Evolutionary conservation across 495 filamentous ascomycete species (phyloP).

Genomic region (Penicillium diatomitis): DNA sequence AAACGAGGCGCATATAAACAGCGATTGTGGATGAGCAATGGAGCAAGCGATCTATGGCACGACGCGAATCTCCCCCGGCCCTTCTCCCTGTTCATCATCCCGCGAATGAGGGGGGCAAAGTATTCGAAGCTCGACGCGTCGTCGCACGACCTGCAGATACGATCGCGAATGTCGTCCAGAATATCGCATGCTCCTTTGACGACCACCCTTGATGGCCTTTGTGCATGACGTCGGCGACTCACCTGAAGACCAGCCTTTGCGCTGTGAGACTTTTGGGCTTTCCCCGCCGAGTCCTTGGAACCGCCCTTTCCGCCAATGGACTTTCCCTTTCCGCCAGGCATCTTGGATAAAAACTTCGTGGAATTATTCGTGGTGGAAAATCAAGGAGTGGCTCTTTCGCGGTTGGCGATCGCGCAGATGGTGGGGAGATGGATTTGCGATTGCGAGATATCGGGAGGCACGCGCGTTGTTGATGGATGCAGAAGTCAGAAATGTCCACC

Average conservation of each 20-base stretch:
- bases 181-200: conserved; percentile 5
- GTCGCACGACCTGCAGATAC: neutral
- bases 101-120: conserved; percentile 5
- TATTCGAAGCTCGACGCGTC: conserved; percentile 16
- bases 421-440: neutral
- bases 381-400: conserved; percentile 18
- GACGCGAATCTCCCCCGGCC: neutral
- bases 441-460: conserved; percentile 13
- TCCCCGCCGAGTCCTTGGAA: conserved; percentile 59
- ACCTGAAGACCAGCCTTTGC: conserved; percentile 98
- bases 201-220: neutral
- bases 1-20: neutral
- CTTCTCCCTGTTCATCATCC: neutral
- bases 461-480: conserved; percentile 45
- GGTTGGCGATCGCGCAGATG: conserved; percentile 11
- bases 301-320: conserved; percentile 91
- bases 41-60: conserved; percentile 9
- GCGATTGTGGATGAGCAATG: neutral
- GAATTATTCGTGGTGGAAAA: conserved; percentile 17
- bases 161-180: conserved; percentile 1
- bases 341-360: conserved; percentile 26
- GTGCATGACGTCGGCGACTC: conserved; percentile 33
- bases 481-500: conserved; percentile 40
- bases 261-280: conserved; percentile 96
- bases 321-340: conserved; percentile 90